Base-by-base conservation (phyloP, 2,329 filamentous ascomycete genomes). In the Xylariaceae sp. region DNA sequence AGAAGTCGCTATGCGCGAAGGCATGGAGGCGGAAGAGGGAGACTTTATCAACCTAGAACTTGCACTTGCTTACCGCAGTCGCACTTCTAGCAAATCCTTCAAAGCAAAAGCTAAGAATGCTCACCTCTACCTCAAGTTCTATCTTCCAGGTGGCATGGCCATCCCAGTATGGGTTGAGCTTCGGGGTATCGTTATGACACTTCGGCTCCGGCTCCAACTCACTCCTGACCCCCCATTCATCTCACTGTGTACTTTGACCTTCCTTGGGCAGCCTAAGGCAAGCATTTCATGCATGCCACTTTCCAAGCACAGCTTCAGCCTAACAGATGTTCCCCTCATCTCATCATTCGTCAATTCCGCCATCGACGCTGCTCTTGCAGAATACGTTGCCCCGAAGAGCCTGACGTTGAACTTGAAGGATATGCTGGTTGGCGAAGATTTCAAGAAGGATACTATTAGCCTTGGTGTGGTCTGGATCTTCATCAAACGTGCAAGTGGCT, bases 11-110 rank as follows among this genome's bases (percentile, higher is more conserved):
- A 63, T 76, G 17, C 73, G 73, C 2, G 80, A 87, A 64, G 87
- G 86, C 1, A 88, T 91, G 86, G 86, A 90, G 65, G 88, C 87
- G 2, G 89, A 91, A 71, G 87, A 91, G 69, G 89, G 89, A 9
- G 88, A 91, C 62, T 92, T 92, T 66, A 82, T 92, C 70, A 92
- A 92, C 67, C 74, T 92, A 49, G 90, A 93, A 69, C 76, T 92
- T 14, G 88, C 87, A 0, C 88, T 92, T 66, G 86, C 89, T 1
- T 93, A 92, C 71, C 81, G 87, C 31, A 84, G 86, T 8, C 80
- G 86, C 26, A 82, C 84, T 0, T 83, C 81, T 7, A 81, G 82
- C 26, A 85, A 83, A 61, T 84, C 82, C 2, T 77, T 90, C 60
- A 79, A 79, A 61, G 77, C 79, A 46, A 87, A 88, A 60, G 82